A percentile compares a stretch with the other conserved stretches of the same genome.
These are phyloP conservation scores for Fusarium palustre DNA, from an alignment of 2,329 filamentous ascomycete species.

Conservation along the genomic window DNA sequence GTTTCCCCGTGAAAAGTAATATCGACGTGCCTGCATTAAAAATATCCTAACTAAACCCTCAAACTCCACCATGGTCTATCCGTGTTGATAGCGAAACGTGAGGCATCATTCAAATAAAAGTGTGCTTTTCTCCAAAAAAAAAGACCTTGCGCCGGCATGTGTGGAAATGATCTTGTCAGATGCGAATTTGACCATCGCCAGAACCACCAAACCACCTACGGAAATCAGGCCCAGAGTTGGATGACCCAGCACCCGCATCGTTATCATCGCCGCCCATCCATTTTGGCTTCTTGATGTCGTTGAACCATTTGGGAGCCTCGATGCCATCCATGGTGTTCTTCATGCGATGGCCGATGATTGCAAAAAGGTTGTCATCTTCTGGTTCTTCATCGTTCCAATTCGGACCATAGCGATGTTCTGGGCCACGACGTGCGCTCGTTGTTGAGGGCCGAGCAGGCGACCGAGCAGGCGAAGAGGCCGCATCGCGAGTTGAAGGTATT, in stretches of 20 bases:
- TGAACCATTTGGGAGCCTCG: conserved; percentile 84
- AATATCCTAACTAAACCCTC: conserved; percentile 7
- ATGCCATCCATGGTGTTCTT: conserved; percentile 91
- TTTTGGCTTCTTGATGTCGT: conserved; percentile 79
- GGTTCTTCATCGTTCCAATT: conserved; percentile 66
- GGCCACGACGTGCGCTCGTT: conserved; percentile 46
- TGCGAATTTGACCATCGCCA: conserved; percentile 51
- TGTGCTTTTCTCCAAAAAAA: conserved; percentile 24
- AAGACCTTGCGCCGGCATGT: conserved; percentile 21
- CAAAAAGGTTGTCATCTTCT: conserved; percentile 85
- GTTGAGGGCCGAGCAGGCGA: conserved; percentile 56
- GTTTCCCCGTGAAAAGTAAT: not conserved
- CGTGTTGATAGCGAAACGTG: conserved; percentile 23
- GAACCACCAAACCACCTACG: conserved; percentile 68
- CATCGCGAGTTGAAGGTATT: conserved; percentile 57
- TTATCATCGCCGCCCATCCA: conserved; percentile 77
- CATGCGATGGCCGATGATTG: conserved; percentile 84
- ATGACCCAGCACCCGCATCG: conserved; percentile 45
- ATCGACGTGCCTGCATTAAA: conserved; percentile 16
- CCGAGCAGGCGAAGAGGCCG: conserved; percentile 52
- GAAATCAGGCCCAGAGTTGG: conserved; percentile 55
- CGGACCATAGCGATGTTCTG: conserved; percentile 43
- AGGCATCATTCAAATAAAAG: conserved; percentile 27
- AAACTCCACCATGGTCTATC: conserved; percentile 39
- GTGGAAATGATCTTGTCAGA: conserved; percentile 31